phyloP scores from a whole-genome alignment of 1,284 basidiomycete genomes.

The Pseudozyma tsukubaensis region DNA sequence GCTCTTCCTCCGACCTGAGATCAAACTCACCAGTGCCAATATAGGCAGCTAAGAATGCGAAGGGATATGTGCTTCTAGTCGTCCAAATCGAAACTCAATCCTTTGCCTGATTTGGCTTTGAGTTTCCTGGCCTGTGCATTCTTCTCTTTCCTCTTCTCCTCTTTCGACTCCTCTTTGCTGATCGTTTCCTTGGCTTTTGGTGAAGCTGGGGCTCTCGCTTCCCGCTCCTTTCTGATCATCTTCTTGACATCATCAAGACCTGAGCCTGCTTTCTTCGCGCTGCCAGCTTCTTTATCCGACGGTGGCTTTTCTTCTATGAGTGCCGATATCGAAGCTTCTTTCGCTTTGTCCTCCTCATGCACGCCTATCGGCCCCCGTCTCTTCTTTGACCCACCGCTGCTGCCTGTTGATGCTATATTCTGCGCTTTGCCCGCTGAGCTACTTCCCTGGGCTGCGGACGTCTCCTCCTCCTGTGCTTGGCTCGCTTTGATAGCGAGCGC shows the following conservation, averaged over 20 bases:
- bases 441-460: neutral
- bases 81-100: conserved; percentile 48
- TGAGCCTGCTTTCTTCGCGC: neutral
- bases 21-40: too few species aligned
- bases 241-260: conserved; percentile 32
- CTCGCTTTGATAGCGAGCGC: conserved; percentile 10
- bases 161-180: conserved; percentile 11
- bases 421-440: neutral
- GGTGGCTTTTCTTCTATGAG: neutral
- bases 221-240: conserved; percentile 20
- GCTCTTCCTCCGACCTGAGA: too few species aligned
- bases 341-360: neutral
- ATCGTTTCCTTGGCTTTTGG: neutral
- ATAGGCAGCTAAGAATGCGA: too few species aligned
- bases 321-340: conserved; percentile 4
- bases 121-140: conserved; percentile 18
- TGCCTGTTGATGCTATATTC: conserved; percentile 12
- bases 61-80: too few species aligned
- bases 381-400: neutral
- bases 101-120: conserved; percentile 40
- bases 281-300: neutral
- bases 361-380: conserved; percentile 3
- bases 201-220: neutral
- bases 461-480: neutral
- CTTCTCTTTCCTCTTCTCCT: conserved; percentile 20